A percentile compares a stretch with the other conserved stretches of the same genome.
Conservation (phyloP, 495 filamentous ascomycete species). For the Lepidopterella palustris region DNA sequence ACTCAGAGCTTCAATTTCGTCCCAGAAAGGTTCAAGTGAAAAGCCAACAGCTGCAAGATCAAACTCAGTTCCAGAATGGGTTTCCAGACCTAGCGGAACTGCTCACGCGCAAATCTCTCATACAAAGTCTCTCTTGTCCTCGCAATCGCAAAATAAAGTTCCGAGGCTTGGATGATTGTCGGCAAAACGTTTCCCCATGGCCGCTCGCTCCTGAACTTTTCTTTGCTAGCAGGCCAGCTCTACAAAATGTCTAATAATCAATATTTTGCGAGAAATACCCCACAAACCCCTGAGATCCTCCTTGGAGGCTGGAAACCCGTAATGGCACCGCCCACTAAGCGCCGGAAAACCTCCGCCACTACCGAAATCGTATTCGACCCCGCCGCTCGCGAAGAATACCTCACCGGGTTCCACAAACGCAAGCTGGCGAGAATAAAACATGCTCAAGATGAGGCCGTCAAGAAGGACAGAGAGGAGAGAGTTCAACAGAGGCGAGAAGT, state of each 20-base stretch:
- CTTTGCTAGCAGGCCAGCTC: background rate
- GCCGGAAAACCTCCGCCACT: constrained; percentile 32
- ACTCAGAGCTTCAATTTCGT: too few species aligned
- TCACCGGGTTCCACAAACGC: constrained; percentile 95
- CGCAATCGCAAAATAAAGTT: too few species aligned
- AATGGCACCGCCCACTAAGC: constrained; percentile 7
- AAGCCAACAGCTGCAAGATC: too few species aligned
- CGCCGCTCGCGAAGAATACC: constrained; percentile 68
- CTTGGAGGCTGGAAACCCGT: background rate
- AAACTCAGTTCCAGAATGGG: too few species aligned
- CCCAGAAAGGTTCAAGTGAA: too few species aligned
- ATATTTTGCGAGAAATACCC: background rate
- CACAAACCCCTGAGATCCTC: background rate
- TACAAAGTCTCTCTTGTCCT: background rate
- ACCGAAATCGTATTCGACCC: constrained; percentile 82
- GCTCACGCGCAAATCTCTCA: background rate
- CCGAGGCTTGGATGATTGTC: too few species aligned
- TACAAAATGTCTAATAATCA: background rate
- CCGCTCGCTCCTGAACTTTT: background rate
- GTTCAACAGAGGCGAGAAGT: constrained; percentile 68
- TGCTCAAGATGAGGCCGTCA: constrained; percentile 69
- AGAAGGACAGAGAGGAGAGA: constrained; percentile 67
- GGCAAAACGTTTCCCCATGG: background rate
- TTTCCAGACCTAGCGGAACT: background rate
- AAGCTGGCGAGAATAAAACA: constrained; percentile 76